phyloP scores from a whole-genome alignment of 371 early-diverging fungal species.

The Chytridiales sp. region DNA sequence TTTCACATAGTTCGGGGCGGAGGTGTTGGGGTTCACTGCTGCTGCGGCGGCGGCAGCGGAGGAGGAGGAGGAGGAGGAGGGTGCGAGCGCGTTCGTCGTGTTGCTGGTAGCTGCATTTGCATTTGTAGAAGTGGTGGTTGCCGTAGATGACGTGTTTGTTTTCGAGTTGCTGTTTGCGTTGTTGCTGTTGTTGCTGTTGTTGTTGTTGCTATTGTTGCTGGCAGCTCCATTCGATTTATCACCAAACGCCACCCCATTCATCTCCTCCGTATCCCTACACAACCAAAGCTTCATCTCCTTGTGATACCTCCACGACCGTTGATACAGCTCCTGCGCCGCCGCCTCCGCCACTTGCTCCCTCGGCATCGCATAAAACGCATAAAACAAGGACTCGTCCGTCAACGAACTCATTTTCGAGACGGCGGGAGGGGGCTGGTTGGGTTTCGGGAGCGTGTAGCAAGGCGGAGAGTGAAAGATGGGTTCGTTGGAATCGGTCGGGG shows the following conservation, averaged over 20 bases:
- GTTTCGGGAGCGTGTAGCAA: conserved; percentile 52
- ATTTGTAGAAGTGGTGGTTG: background rate
- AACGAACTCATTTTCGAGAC: conserved; percentile 66
- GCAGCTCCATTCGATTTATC: too few relatives aligned
- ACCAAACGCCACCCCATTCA: conserved; percentile 13
- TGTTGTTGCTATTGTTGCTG: too few relatives aligned
- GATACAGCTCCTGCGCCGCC: conserved; percentile 88
- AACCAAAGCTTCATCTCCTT: conserved; percentile 85
- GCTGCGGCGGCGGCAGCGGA: background rate
- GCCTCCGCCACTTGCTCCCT: conserved; percentile 84
- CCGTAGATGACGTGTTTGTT: background rate
- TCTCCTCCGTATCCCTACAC: conserved; percentile 62
- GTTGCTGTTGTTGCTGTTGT: too few relatives aligned
- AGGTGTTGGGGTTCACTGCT: background rate
- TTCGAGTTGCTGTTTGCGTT: too few relatives aligned
- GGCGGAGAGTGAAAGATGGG: conserved; percentile 73
- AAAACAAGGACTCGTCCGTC: conserved; percentile 90
- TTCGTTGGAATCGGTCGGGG: conserved; percentile 54
- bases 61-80: too few relatives aligned
- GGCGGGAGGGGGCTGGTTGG: conserved; percentile 60
- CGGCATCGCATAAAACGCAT: conserved; percentile 92
- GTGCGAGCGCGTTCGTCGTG: background rate
- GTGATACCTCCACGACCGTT: conserved; percentile 89
- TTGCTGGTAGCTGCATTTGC: background rate
- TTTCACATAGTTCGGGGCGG: conserved; percentile 36